Evolutionary conservation across 768 basidiomycete genomes (phyloP), one percentile per base, ranked within the genome.

Genomic region (Epithele typhae): DNA sequence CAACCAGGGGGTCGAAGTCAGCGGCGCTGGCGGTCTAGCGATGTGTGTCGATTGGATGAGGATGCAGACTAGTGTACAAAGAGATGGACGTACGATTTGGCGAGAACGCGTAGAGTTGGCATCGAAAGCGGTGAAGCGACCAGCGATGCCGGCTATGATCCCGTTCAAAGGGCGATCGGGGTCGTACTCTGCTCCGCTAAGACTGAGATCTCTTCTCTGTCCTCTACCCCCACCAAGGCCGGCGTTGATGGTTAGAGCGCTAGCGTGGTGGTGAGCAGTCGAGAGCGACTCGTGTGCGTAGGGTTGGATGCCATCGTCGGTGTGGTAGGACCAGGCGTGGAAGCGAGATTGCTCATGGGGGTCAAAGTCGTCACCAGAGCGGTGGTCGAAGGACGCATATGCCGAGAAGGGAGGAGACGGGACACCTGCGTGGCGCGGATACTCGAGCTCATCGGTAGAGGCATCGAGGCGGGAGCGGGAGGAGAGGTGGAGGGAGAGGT

Each of bases 181-280:
- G 61, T 92, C 90, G 52, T 87, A 92, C 59, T 92, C 90, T 34
- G 84, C 84, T 32, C 82, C 87, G 62, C 82, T 87, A 42, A 86
- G 59, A 55, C 81, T 75, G 15, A 69, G 56, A 55, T 87, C 82
- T 48, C 82, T 68, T 38, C 74, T 69, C 17, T 62, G 66, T 4
- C 74, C 68, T 3, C 80, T 72, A 4, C 46, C 45, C 2, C 72
- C 73, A 30, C 77, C 82, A 9, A 95, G 74, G 1, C 93, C 92
- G 3, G 91, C 89, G 43, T 78, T 87, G 15, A 96, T 74, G 0
- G 93, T 95, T 43, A 95, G 71, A 2, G 81, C 90, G 53, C 86
- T 90, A 21, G 90, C 92, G 65, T 96, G 93, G 64, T 96, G 93
- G 1, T 84, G 89, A 8, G 80, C 81, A 0, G 92, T 94, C 0